A percentile compares a stretch with the other conserved stretches of the same genome.
Evolutionary conservation across 139 green algal genomes (phyloP).

Genomic region (Coelastrella sp.): DNA sequence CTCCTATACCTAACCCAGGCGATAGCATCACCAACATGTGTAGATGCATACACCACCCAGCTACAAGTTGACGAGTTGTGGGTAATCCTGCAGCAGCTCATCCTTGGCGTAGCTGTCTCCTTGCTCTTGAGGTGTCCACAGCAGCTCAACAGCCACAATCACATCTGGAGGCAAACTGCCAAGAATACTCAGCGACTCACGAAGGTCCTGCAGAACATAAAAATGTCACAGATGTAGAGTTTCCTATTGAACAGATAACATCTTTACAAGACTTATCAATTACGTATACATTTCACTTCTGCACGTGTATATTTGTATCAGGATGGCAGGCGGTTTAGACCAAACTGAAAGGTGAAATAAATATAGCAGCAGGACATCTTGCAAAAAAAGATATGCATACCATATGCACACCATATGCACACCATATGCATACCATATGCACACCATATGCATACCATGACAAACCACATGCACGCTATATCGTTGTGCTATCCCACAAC

Average conservation of each 20-base stretch:
- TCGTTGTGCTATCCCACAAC: too few species aligned
- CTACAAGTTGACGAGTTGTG: constrained; percentile 55
- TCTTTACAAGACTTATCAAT: too few species aligned
- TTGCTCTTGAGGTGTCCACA: constrained; percentile 97
- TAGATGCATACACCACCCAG: neutral
- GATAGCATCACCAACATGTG: neutral
- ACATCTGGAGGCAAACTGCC: constrained; percentile 73
- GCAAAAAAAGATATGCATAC: neutral
- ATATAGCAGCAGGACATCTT: neutral
- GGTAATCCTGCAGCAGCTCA: constrained; percentile 92
- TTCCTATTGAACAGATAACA: too few species aligned
- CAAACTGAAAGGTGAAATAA: too few species aligned
- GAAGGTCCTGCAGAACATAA: constrained; percentile 58
- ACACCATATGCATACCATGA: too few species aligned
- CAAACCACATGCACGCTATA: too few species aligned
- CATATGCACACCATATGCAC: neutral
- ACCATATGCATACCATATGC: neutral
- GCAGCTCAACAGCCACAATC: constrained; percentile 94
- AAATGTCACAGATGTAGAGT: neutral
- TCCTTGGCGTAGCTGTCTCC: constrained; percentile 85
- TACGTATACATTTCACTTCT: too few species aligned
- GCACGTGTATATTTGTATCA: too few species aligned
- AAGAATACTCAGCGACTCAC: constrained; percentile 76
- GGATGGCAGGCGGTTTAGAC: too few species aligned
- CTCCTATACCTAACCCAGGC: neutral